Conservation (phyloP, 345 rosid genomes). For the Hibiscus trionum region DNA sequence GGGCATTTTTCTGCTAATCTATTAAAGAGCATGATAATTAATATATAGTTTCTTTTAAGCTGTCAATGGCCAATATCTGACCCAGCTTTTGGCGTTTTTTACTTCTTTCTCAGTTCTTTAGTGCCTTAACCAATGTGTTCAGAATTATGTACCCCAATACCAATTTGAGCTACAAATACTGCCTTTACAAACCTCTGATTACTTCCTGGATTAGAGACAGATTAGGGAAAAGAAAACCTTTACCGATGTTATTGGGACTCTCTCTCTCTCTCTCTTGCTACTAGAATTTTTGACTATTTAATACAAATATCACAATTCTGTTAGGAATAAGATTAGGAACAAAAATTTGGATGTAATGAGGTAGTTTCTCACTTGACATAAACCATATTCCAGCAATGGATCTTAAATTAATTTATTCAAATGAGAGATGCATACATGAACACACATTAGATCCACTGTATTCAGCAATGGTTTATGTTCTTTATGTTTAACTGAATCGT, state of each 20-base stretch:
- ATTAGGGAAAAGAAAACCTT: not conserved
- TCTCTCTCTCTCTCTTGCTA: not conserved
- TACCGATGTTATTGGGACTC: not conserved
- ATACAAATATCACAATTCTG: not conserved
- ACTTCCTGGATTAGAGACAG: not conserved
- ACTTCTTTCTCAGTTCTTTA: not conserved
- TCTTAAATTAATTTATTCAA: not conserved
- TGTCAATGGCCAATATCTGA: not conserved
- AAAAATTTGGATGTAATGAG: not conserved
- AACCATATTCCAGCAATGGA: not conserved
- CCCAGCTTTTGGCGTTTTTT: not conserved
- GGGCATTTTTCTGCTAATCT: not conserved
- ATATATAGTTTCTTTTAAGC: not conserved
- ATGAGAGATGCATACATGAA: not conserved
- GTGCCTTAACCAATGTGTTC: not conserved
- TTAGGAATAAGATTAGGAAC: not conserved
- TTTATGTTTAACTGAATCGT: not conserved
- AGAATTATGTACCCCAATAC: not conserved
- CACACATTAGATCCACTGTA: not conserved
- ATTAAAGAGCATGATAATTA: not conserved
- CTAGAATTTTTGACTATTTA: not conserved
- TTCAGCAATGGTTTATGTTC: not conserved
- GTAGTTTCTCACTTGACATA: not conserved
- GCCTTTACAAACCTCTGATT: not conserved
- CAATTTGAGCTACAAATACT: not conserved